phyloP scores from a whole-genome alignment of 1,139 yeast species.

The Yamadazyma kanchanaburiensis region DNA sequence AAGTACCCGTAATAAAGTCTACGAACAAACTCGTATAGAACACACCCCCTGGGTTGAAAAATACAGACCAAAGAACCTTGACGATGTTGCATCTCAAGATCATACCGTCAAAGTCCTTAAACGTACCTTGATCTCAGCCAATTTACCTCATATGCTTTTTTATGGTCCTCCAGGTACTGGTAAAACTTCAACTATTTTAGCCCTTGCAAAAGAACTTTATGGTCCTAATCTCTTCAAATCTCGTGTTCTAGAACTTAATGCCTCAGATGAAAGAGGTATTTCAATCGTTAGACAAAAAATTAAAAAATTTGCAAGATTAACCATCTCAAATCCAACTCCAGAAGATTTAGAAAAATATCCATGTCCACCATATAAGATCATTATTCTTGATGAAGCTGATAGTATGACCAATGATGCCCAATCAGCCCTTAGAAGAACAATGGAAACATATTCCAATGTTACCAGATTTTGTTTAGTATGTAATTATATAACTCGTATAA shows the following conservation, averaged over 20 bases:
- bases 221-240: conserved; percentile 68
- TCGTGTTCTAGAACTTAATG: conserved; percentile 87
- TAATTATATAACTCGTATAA: conserved; percentile 92
- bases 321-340: conserved; percentile 75
- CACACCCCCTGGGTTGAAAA: conserved; percentile 80
- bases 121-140: conserved; percentile 73
- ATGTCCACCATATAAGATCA: conserved; percentile 90
- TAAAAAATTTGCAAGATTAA: conserved; percentile 84
- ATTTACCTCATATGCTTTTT: conserved; percentile 91
- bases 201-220: conserved; percentile 79
- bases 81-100: conserved; percentile 89
- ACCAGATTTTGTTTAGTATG: conserved; percentile 93
- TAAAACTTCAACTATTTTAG: conserved; percentile 88
- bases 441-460: conserved; percentile 90
- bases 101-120: conserved; percentile 85
- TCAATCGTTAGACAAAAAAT: conserved; percentile 90
- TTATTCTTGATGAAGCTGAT: conserved; percentile 92
- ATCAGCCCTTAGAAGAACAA: conserved; percentile 89
- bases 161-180: conserved; percentile 99
- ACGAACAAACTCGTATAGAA: conserved; percentile 42
- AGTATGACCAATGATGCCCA: conserved; percentile 99
- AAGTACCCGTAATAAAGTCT: conserved; percentile 21
- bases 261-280: conserved; percentile 96
- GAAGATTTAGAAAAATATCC: conserved; percentile 74
- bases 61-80: conserved; percentile 78